phyloP scores from a whole-genome alignment of 306 rosid genomes.

The Quercus engelmannii region DNA sequence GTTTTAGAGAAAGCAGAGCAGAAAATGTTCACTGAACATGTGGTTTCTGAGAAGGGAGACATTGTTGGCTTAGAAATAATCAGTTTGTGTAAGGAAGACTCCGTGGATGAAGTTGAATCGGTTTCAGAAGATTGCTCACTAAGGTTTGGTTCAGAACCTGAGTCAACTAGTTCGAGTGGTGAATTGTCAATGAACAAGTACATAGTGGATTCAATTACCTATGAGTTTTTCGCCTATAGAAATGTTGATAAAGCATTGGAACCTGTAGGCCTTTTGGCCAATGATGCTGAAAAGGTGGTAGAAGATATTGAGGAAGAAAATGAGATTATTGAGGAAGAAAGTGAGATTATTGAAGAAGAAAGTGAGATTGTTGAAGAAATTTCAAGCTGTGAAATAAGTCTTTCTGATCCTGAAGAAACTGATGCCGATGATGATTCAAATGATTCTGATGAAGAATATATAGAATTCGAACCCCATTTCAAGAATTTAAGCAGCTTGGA shows the following conservation, averaged over 20 bases:
- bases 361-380: not conserved
- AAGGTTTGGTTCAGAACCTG: conserved; percentile 37
- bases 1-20: not conserved
- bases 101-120: conserved; percentile 40
- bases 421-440: not conserved
- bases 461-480: conserved; percentile 39
- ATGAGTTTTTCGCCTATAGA: conserved; percentile 31
- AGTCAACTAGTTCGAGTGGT: conserved; percentile 33
- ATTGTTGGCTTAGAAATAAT: not conserved
- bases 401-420: not conserved
- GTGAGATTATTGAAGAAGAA: not conserved
- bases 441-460: conserved; percentile 33
- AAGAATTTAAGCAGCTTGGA: conserved; percentile 14
- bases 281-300: conserved; percentile 2
- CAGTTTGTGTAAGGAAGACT: conserved; percentile 17
- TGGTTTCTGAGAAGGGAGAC: conserved; percentile 14
- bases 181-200: conserved; percentile 21
- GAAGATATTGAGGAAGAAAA: not conserved
- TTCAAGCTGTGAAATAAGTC: not conserved
- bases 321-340: no score
- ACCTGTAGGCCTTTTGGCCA: conserved; percentile 19
- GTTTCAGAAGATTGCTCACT: conserved; percentile 29
- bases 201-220: conserved; percentile 27
- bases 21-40: conserved; percentile 3
- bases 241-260: conserved; percentile 24